phyloP scores from a whole-genome alignment of 345 rosid genomes.

The Streptanthus diversifolius region DNA sequence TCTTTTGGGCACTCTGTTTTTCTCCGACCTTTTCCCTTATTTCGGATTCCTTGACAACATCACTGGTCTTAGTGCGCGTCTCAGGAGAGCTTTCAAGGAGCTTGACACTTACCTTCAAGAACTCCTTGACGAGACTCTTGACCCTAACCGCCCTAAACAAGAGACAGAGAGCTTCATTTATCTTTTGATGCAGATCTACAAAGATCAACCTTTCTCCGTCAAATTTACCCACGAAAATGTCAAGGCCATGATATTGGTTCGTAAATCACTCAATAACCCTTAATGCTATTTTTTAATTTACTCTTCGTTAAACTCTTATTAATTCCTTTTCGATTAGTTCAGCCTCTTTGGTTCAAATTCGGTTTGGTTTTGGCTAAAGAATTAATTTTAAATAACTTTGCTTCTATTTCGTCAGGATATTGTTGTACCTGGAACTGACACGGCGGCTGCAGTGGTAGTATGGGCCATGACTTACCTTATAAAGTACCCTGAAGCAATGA shows the following conservation, averaged over 20 bases:
- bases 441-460: constrained; percentile 35
- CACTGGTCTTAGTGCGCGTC: constrained; percentile 30
- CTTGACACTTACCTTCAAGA: constrained; percentile 39
- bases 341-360: neutral
- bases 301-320: neutral
- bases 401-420: constrained; percentile 25
- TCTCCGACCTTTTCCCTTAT: constrained; percentile 41
- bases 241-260: constrained; percentile 39
- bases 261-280: neutral
- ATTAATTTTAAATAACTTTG: neutral
- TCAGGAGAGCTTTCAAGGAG: constrained; percentile 33
- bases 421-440: constrained; percentile 38
- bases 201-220: constrained; percentile 29
- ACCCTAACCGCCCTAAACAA: constrained; percentile 36
- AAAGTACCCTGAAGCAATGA: constrained; percentile 38
- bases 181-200: constrained; percentile 29
- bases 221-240: constrained; percentile 35
- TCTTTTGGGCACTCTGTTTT: constrained; percentile 31
- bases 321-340: neutral
- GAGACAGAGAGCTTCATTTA: constrained; percentile 39
- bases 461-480: constrained; percentile 43
- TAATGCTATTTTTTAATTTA: neutral
- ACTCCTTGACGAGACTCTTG: constrained; percentile 36
- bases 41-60: constrained; percentile 38
- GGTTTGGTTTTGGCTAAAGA: neutral